A percentile compares a stretch with the other conserved stretches of the same genome.
These are phyloP conservation scores for Fragaria nilgerrensis DNA, from an alignment of 306 rosid genomes.

Conservation along the genomic window DNA sequence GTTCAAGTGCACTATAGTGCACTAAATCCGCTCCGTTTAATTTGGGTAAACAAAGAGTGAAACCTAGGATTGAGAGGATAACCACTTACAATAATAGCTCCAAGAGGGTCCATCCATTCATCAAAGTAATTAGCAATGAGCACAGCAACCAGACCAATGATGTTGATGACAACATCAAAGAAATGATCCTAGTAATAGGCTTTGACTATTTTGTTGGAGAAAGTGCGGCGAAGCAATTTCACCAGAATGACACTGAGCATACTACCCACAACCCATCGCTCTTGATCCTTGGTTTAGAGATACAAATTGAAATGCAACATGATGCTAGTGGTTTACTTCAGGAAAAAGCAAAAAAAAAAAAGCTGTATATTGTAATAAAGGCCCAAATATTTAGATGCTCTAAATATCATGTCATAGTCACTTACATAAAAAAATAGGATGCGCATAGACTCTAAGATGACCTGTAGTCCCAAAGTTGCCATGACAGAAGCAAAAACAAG, in stretches of 20 bases:
- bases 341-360: neutral
- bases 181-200: constrained; percentile 95
- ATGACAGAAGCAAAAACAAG: constrained; percentile 98
- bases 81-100: no score
- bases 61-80: constrained; percentile 24
- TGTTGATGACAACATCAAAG: constrained; percentile 91
- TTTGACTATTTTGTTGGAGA: constrained; percentile 80
- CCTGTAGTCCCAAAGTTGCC: constrained; percentile 97
- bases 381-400: neutral
- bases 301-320: neutral
- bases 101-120: no score
- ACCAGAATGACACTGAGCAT: constrained; percentile 89
- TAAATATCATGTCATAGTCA: constrained; percentile 16
- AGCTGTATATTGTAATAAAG: neutral
- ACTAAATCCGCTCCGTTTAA: neutral
- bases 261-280: constrained; percentile 88
- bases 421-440: constrained; percentile 64
- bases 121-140: constrained; percentile 79
- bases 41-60: neutral
- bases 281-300: constrained; percentile 61
- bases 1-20: no score
- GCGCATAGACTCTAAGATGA: constrained; percentile 85
- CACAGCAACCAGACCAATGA: constrained; percentile 87
- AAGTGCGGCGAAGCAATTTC: constrained; percentile 71
- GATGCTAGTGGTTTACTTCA: constrained; percentile 4